Evolutionary conservation across 179 eudicot genomes (phyloP), one percentile per base, ranked within the genome.

Genomic region (Heliamphora pulchella): DNA sequence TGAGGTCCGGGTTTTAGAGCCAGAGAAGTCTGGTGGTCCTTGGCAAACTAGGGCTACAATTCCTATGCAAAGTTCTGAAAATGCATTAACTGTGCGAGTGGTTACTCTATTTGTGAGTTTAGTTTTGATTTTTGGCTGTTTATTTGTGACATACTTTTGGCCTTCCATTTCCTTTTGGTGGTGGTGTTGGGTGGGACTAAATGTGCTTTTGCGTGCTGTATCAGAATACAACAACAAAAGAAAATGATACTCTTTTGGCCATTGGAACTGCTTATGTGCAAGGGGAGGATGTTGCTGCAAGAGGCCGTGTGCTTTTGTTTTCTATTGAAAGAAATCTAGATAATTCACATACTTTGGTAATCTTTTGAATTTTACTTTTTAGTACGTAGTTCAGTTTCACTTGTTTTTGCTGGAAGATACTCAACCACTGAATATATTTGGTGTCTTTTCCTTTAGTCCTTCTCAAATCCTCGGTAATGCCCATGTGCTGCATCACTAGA

Each of bases 281-380:
- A 88, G 99, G 99, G 46, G 99, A 96, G 88, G 99, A 96, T 89
- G 96, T 96, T 59, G 98, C 99, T 48, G 99, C 93, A 18, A 89
- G 99, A 88, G 99, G 99, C 43, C 96, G 99, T 66, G 94, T 96
- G 74, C 94, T 96, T 65, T 89, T 96, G 85, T 92, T 85, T 84
- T 89, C 99, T 76, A 87, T 92, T 71, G 97, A 93, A 82, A 88
- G 84, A 83, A 83, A 70, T 78, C 75, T 87, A 73, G 99, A 94
- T 70, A 90, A 82, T 83, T 85, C 91, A 66, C 92, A 91, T 83
- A 84, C 83, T 80, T 64, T 78, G 97, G 99, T 96, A 89, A 75
- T 20, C 31, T 79, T 43, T 50, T 13, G 65, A 67, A 13, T 54
- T 54, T 39, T 71, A 66, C 31, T 13, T 55, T 71, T 65, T 17